A percentile compares a stretch with the other conserved stretches of the same genome.
Evolutionary conservation across 805 yeast genomes (phyloP).

Genomic region (Scheffersomyces coipomensis): DNA sequence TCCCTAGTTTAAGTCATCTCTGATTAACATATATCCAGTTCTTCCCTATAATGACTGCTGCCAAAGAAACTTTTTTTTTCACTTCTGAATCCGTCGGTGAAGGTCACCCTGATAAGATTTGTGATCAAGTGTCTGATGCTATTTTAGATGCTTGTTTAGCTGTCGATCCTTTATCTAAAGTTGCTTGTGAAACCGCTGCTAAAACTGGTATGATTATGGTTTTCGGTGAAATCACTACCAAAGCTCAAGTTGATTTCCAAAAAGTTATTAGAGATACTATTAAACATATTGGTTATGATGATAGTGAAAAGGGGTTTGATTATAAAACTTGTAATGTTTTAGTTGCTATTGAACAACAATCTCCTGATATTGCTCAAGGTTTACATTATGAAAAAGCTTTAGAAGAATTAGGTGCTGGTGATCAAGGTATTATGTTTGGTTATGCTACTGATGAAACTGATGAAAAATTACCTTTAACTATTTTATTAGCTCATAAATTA

Average conservation of each 20-base stretch:
- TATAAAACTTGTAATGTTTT: slow-evolving; percentile 98
- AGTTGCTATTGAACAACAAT: slow-evolving; percentile 99
- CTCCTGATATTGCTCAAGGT: slow-evolving; percentile 99
- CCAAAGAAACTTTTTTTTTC: slow-evolving; percentile 51
- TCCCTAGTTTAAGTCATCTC: background rate
- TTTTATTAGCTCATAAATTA: slow-evolving; percentile 90
- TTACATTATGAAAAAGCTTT: slow-evolving; percentile 92
- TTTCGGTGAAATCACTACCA: slow-evolving; percentile 98
- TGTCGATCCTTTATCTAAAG: slow-evolving; percentile 95
- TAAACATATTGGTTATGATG: slow-evolving; percentile 97
- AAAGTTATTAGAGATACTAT: slow-evolving; percentile 97
- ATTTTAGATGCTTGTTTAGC: slow-evolving; percentile 95
- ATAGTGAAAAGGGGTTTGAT: slow-evolving; percentile 95
- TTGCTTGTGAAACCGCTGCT: slow-evolving; percentile 98
- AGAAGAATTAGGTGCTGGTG: slow-evolving; percentile 99
- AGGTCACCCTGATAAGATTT: slow-evolving; percentile 93
- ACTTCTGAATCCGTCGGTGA: slow-evolving; percentile 92
- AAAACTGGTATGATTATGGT: slow-evolving; percentile 99
- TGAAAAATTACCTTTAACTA: slow-evolving; percentile 94
- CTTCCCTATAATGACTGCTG: slow-evolving; percentile 5
- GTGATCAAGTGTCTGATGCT: slow-evolving; percentile 99
- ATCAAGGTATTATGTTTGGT: slow-evolving; percentile 99
- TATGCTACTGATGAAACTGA: slow-evolving; percentile 99
- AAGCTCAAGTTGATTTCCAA: slow-evolving; percentile 93
- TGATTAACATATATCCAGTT: background rate